phyloP scores from a whole-genome alignment of 2,329 filamentous ascomycete genomes.

The Tolypocladium ovalisporum region DNA sequence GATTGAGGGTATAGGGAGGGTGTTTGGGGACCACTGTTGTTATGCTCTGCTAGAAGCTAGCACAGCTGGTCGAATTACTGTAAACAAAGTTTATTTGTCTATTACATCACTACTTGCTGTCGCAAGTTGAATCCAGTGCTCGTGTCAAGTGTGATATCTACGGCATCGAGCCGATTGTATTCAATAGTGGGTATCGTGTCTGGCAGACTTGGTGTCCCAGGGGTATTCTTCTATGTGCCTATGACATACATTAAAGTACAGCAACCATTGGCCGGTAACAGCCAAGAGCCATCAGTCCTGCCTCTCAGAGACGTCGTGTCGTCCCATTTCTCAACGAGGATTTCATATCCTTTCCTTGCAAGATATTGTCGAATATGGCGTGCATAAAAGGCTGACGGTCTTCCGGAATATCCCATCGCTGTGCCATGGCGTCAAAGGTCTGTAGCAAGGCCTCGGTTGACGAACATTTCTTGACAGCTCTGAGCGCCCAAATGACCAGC shows the following conservation, averaged over 20 bases:
- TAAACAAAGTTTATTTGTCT: slow-evolving; percentile 15
- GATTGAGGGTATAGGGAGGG: slow-evolving; percentile 10
- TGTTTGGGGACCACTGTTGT: slow-evolving; percentile 13
- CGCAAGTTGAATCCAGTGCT: neutral
- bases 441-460: slow-evolving; percentile 37
- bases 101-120: neutral
- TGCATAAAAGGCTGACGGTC: slow-evolving; percentile 35
- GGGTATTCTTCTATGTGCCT: neutral
- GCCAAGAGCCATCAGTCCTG: slow-evolving; percentile 16
- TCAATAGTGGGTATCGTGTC: neutral
- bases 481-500: slow-evolving; percentile 49
- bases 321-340: slow-evolving; percentile 14
- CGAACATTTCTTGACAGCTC: slow-evolving; percentile 54
- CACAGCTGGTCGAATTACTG: slow-evolving; percentile 14
- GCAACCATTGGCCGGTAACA: slow-evolving; percentile 12
- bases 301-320: slow-evolving; percentile 10
- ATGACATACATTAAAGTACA: neutral
- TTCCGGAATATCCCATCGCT: slow-evolving; percentile 33
- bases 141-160: neutral
- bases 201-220: neutral
- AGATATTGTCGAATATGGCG: slow-evolving; percentile 30
- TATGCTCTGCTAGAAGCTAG: slow-evolving; percentile 21
- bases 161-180: neutral
- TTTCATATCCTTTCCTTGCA: slow-evolving; percentile 22
- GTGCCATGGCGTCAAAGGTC: slow-evolving; percentile 39